Percentiles rank a stretch among this genome's conserved stretches.
Conservation (phyloP, 2,329 filamentous ascomycete genomes). For the Aaosphaeria arxii region DNA sequence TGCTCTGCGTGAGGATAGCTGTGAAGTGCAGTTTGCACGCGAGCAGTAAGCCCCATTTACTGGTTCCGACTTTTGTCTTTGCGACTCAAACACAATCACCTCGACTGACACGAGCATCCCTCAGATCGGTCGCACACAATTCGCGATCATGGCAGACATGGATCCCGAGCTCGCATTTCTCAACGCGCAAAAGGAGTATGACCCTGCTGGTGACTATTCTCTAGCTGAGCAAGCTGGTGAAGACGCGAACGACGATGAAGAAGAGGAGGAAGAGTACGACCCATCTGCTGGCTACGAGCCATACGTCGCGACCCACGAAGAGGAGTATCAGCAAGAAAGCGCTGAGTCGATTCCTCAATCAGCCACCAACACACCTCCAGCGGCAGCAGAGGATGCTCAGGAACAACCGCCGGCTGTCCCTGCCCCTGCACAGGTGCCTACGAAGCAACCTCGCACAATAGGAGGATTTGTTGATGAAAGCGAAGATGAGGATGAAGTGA, state of each 20-base stretch:
- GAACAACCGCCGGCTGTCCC: slow-evolving; percentile 23
- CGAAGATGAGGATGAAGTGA: slow-evolving; percentile 54
- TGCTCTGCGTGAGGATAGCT: no score
- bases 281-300: slow-evolving; percentile 28
- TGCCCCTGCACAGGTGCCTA: slow-evolving; percentile 25
- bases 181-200: slow-evolving; percentile 45
- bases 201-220: slow-evolving; percentile 37
- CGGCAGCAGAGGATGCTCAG: slow-evolving; percentile 16
- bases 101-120: no score
- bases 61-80: no score
- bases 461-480: slow-evolving; percentile 64
- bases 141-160: slow-evolving; percentile 48
- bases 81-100: no score
- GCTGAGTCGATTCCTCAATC: slow-evolving; percentile 28
- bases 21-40: not conserved
- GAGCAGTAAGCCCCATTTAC: not conserved
- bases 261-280: slow-evolving; percentile 38
- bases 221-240: slow-evolving; percentile 44
- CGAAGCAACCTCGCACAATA: slow-evolving; percentile 51
- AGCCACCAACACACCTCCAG: slow-evolving; percentile 22
- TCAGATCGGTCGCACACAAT: no score
- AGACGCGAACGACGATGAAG: slow-evolving; percentile 32
- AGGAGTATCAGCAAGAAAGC: slow-evolving; percentile 15
- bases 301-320: slow-evolving; percentile 4
- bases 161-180: slow-evolving; percentile 55